Evolutionary conservation across 495 filamentous ascomycete species (phyloP), one percentile per base, ranked within the genome.

Genomic region (Penicillium coffeae): DNA sequence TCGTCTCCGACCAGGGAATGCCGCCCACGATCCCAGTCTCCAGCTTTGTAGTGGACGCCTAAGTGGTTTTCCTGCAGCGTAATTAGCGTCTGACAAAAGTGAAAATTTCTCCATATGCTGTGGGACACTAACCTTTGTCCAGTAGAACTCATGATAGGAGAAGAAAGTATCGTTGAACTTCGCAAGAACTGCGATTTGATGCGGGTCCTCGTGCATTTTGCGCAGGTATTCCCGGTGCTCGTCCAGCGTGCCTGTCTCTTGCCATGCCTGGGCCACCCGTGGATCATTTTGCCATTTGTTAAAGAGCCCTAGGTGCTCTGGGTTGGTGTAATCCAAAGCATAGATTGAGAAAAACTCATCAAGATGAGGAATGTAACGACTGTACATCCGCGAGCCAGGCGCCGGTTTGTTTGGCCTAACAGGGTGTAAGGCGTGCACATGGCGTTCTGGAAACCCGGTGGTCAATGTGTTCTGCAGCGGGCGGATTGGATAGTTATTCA

Each of bases 221-320:
- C 69, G 66, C 22, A 86, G 66, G 56, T 86, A 86, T 52, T 75
- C 72, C 40, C 74, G 63, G 58, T 85, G 81, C 56, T 85, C 73
- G 1, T 82, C 80, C 14, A 81, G 63, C 13, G 78, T 78, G n/a
- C 81, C 82, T 3, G 75, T 80, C 64, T 82, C 76, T 48, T 84
- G 80, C 82, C 82, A 86, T 9, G 81, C 82, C 52, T 78, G 72
- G 5, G 81, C 81, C 1, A 86, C 81, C 25, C 82, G 77, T 33
- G 81, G 81, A 59, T 86, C 81, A 60, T 85, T 86, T 59, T 84
- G 80, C 81, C 82, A 86, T 13, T 50, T 69, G 59, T 86, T 73
- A 66, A 86, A 86, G 14, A 85, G 66, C 6, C 67, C 60, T 30
- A 84, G 59, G 55, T 86, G 81, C 47, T 69, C 66, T 1, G 60